Conservation (phyloP, 495 filamentous ascomycete species). For the Astrothelium macrocarpum region DNA sequence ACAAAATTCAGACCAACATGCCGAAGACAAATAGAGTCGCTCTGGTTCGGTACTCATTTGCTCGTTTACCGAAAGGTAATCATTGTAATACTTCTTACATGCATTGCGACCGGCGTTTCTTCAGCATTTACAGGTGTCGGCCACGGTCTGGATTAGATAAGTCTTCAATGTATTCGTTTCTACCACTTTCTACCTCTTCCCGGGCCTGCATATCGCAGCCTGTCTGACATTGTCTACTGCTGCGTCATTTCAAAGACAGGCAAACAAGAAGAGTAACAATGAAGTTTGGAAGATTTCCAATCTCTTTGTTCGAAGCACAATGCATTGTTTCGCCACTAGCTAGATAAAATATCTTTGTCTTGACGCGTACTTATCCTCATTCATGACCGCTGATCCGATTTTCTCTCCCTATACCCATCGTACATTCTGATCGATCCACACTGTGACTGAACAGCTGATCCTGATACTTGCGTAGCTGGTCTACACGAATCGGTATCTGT, state of each 20-base stretch:
- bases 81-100: not conserved
- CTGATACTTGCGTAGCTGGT: conserved; percentile 1
- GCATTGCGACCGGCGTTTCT: not conserved
- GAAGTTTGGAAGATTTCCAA: not conserved
- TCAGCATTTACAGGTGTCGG: not conserved
- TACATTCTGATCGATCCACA: not conserved
- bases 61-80: not conserved
- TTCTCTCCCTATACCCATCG: not conserved
- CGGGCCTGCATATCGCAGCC: too few relatives aligned
- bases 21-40: not conserved
- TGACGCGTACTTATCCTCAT: not conserved
- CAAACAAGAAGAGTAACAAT: not conserved
- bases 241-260: not conserved
- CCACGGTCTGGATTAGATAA: not conserved
- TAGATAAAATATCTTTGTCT: not conserved
- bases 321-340: not conserved
- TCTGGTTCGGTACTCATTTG: not conserved
- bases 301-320: not conserved
- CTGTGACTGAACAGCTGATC: not conserved
- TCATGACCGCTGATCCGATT: not conserved
- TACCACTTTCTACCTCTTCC: too few relatives aligned
- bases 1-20: not conserved
- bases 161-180: not conserved
- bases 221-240: too few relatives aligned
- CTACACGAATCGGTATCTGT: not conserved